Evolutionary conservation across 805 yeast genomes (phyloP), one percentile per base, ranked within the genome.

Genomic region (Starmerella riodocensis): DNA sequence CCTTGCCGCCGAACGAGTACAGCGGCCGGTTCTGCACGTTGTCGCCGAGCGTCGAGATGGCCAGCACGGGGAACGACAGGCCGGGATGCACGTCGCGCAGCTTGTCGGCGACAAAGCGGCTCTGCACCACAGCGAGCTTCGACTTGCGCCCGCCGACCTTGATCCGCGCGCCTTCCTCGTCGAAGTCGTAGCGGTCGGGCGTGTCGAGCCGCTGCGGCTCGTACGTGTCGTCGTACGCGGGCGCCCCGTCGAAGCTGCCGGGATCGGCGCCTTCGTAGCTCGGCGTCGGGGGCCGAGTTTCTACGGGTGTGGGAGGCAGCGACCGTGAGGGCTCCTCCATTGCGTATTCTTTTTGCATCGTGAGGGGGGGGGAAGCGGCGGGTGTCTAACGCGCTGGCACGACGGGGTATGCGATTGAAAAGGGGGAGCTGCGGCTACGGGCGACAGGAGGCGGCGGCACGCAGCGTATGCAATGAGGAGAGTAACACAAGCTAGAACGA

Each of bases 1-100:
- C 75, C 58, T 91, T 91, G 20, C 98, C 98, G 31, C 96, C 97
- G 61, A 91, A 91, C 4, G 94, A 73, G 59, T 88, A 91, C 36
- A 91, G 66, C 6, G 98, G 95, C 56, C 74, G 77, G 54, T 69
- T 71, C 55, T 76, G 91, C 23, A 80, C 77, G 55, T 82, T 79
- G 63, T 91, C 98, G 20, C 97, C 98, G 26, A 91, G 65, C 1
- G 98, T 88, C 38, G 78, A 70, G 28, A 83, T 68, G 3, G 94
- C 86, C 11, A 81, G 61, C 18, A 91, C 77, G 21, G 85, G 76
- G 55, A 86, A 78, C n/a, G 67, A 58, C 38, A 76, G 62, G 21
- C 76, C 68, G 11, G 91, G 85, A 55, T 74, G 78, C 17, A 64
- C 64, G 21, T 61, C 57, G 47, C 71, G 69, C 42, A 91, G 78